Evolutionary conservation across 139 green algal genomes (phyloP), one percentile per base, ranked within the genome.

Genomic region (Coelastrella sp.): DNA sequence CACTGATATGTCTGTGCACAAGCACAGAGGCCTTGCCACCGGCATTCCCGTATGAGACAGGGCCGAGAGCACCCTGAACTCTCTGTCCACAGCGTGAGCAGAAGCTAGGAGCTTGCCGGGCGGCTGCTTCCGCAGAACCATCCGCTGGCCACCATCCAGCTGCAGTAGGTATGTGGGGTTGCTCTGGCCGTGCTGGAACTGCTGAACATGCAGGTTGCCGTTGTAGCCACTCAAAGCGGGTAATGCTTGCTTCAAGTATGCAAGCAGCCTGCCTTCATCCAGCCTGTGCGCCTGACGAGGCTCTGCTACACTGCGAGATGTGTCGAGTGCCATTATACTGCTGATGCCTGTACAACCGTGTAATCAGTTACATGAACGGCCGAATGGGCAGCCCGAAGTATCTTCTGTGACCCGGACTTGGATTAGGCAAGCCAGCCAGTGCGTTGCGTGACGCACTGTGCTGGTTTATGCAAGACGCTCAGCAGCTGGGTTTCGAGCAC

Each of bases 101-200:
- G 97, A 99, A 2, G 94, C 93, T 60, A 99, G 94, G 8, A 99
- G 94, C 81, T 95, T 94, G 17, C 98, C 98, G 4, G 96, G 95
- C 4, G 98, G 98, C 93, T 99, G 98, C 94, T 99, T 99, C 71
- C 98, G 96, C 71, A 99, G 94, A 3, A 99, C 98, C 74, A 95
- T 73, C 0, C 84, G 88, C 22, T 22, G 80, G 54, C 4, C 5
- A 7, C 73, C 64, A 23, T 61, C 7, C 4, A 96, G 93, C 87
- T 97, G 90, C 73, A 99, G 20, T 17, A 99, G 89, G 89, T 98
- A 99, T 0, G 98, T 99, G 6, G 98, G 98, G 89, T 99, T 99
- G 87, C 88, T 96, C 93, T 99, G 87, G 54, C 87, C 87, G 57
- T 91, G 87, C 76, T 78, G 57, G n/a, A 91, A 91, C 64, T 85